Percentiles rank a stretch among this genome's conserved stretches.
These are phyloP conservation scores for Protostelium mycophagum DNA, from an alignment of 78 protist species.

Conservation along the genomic window DNA sequence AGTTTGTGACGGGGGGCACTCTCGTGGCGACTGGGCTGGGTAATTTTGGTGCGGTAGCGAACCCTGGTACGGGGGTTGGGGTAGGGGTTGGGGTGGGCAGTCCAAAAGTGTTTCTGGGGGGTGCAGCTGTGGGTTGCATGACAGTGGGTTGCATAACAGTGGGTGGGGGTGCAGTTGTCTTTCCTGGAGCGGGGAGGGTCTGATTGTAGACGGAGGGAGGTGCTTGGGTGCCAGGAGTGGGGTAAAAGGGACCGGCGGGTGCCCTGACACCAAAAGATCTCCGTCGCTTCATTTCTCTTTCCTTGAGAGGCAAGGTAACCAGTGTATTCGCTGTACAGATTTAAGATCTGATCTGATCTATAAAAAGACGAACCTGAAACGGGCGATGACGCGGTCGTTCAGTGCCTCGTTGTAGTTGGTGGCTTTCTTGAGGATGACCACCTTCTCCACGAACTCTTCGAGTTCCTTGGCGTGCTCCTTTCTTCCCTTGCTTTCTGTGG, in stretches of 20 bases:
- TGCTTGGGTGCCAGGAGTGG: not conserved
- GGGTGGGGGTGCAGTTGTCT: not conserved
- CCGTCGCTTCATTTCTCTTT: not conserved
- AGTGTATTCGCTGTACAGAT: not conserved
- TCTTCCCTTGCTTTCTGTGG: no score
- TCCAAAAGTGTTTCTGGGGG: not conserved
- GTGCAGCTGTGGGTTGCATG: not conserved
- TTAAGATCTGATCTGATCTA: not conserved
- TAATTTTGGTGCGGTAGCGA: not conserved
- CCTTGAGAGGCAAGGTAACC: not conserved
- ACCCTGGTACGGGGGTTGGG: not conserved
- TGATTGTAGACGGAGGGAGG: no score
- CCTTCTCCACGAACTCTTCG: not conserved
- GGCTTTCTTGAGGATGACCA: not conserved
- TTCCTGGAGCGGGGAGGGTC: not conserved
- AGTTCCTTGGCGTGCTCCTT: not conserved
- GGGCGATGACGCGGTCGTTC: not conserved
- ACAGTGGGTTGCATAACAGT: not conserved
- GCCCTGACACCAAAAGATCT: not conserved
- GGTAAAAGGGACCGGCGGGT: not conserved
- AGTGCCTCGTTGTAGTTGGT: not conserved
- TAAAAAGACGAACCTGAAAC: not conserved
- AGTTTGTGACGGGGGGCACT: not conserved
- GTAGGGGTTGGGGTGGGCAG: not conserved
- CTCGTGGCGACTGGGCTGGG: not conserved